phyloP scores from a whole-genome alignment of 257 asterid genomes.

The Rubia yunnanensis region DNA sequence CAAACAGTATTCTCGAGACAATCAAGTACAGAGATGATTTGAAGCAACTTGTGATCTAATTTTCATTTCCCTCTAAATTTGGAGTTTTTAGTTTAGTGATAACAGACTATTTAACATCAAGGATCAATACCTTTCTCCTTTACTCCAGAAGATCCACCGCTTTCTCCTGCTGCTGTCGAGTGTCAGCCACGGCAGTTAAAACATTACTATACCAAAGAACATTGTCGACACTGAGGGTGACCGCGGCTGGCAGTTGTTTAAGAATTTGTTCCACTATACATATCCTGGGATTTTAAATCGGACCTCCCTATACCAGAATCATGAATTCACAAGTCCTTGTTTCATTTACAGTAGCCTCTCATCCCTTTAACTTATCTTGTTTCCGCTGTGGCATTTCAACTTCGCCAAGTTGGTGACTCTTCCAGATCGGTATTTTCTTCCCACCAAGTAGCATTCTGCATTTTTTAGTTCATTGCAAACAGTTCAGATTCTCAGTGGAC shows the following conservation, averaged over 20 bases:
- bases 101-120: neutral
- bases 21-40: neutral
- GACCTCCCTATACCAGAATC: too few species aligned
- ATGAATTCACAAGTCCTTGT: neutral
- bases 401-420: conserved; percentile 83
- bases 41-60: neutral
- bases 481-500: neutral
- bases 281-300: neutral
- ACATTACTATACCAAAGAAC: neutral
- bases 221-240: neutral
- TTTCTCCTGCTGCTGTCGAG: neutral
- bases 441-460: conserved; percentile 93
- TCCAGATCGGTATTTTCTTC: conserved; percentile 74
- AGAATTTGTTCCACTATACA: neutral
- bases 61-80: neutral
- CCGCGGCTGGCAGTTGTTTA: neutral
- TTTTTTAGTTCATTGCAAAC: conserved; percentile 4
- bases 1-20: too few species aligned
- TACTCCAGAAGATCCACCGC: neutral
- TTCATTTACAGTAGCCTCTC: conserved; percentile 3
- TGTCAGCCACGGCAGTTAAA: neutral
- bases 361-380: neutral
- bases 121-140: neutral
- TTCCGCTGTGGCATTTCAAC: conserved; percentile 29
- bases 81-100: neutral